These are phyloP conservation scores for Arabis alpina DNA, from an alignment of 345 rosid species.

Conservation along the genomic window DNA sequence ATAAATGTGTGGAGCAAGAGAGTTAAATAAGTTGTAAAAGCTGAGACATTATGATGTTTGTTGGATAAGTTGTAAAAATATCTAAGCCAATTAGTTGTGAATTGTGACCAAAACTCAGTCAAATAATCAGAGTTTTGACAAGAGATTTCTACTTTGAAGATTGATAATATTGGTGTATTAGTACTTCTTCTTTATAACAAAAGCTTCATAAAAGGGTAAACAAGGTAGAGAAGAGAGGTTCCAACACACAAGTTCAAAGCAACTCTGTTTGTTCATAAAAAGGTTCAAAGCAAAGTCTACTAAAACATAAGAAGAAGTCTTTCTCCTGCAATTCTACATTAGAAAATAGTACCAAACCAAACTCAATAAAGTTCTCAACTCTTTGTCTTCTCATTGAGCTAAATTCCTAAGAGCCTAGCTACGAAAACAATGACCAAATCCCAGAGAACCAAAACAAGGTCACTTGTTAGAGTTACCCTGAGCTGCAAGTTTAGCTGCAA, in stretches of 20 bases:
- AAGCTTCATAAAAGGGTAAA: background rate
- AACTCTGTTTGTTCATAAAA: slow-evolving; percentile 27
- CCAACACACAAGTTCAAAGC: slow-evolving; percentile 23
- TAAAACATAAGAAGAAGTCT: slow-evolving; percentile 30
- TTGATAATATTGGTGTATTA: background rate
- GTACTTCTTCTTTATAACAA: background rate
- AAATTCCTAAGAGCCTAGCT: slow-evolving; percentile 38
- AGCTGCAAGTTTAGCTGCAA: slow-evolving; percentile 71
- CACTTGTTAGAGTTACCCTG: slow-evolving; percentile 39
- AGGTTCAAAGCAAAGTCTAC: slow-evolving; percentile 23
- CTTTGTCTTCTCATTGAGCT: slow-evolving; percentile 34
- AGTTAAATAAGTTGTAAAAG: no score
- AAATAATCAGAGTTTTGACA: no score
- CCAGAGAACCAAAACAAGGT: slow-evolving; percentile 18
- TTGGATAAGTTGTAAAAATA: no score
- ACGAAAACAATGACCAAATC: slow-evolving; percentile 27
- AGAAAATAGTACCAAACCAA: slow-evolving; percentile 24
- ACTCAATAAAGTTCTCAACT: slow-evolving; percentile 40
- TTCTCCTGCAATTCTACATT: slow-evolving; percentile 40
- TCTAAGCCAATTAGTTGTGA: no score
- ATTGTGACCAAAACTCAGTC: no score
- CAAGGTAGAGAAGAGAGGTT: slow-evolving; percentile 4
- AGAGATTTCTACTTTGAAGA: slow-evolving; percentile 36
- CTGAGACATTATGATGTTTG: no score
- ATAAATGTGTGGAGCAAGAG: no score